These are phyloP conservation scores for Luvunga scandens DNA, from an alignment of 345 rosid genomes.

Conservation along the genomic window DNA sequence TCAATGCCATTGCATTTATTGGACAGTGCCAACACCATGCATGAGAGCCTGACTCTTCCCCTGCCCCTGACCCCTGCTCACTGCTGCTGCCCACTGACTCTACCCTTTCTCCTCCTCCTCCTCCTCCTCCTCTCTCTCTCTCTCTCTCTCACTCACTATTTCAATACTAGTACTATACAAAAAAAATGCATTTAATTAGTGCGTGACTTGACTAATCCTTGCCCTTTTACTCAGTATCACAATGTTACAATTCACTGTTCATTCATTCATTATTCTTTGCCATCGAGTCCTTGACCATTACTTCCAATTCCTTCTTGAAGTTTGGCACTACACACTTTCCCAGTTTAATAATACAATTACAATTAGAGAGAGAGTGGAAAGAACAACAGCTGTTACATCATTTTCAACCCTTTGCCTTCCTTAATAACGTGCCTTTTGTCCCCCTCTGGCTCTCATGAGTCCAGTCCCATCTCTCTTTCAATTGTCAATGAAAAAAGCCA, in stretches of 20 bases:
- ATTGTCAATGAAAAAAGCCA: background rate
- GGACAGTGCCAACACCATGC: constrained; percentile 55
- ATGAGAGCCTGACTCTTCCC: background rate
- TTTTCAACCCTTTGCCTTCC: constrained; percentile 13
- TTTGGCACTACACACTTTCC: constrained; percentile 40
- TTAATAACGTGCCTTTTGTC: constrained; percentile 44
- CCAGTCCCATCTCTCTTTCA: background rate
- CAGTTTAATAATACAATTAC: background rate
- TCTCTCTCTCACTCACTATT: background rate
- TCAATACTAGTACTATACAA: too few relatives aligned
- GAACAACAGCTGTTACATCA: background rate
- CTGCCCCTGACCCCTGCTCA: background rate
- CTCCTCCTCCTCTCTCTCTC: background rate
- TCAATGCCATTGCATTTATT: constrained; percentile 38
- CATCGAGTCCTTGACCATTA: constrained; percentile 15
- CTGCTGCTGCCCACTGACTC: background rate
- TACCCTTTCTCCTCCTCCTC: background rate
- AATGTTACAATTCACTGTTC: background rate
- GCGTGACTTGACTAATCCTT: constrained; percentile 46
- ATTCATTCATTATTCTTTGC: background rate
- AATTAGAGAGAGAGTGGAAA: background rate
- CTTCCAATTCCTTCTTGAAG: constrained; percentile 26
- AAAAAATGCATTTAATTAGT: background rate
- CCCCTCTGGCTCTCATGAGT: constrained; percentile 18
- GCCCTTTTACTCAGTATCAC: background rate